Evolutionary conservation across 176 grass and related monocot genomes (phyloP), one percentile per base, ranked within the genome.

Genomic region (Alopecurus myosuroides): DNA sequence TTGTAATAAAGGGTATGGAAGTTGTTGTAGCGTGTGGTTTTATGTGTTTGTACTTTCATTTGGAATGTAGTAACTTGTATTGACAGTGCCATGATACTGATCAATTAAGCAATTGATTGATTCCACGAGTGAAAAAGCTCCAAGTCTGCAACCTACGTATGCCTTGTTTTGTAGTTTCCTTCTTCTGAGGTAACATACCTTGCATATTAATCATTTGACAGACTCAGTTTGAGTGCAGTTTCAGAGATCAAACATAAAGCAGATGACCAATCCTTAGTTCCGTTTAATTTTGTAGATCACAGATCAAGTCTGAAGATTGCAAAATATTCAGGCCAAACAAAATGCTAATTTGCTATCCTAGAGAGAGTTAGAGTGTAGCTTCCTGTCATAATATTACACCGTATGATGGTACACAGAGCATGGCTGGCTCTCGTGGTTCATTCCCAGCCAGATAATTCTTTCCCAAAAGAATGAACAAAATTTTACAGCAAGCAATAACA

Each of bases 381-480:
- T 65, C 50, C 35, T 84, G 45, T 76, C 62, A 55, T 84, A 86
- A 20, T 89, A 70, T 33, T 83, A 88, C 79, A 42, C 42, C 5
- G 9, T 80, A 74, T 75, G 74, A 78, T 65, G 76, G 44, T 83
- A 68, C 75, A 87, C 20, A n/a, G 42, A 57, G 20, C 52, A 76
- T 81, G 53, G 41, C 52, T 14, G 36, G 49, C n/a, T 80, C 61
- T 36, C n/a, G 80, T 72, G 30, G 25, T 80, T 35, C 33, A 60
- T 57, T 17, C 19, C 60, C 62, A 70, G 49, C 74, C 57, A 83
- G 26, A 50, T 9, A 28, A 33, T 51, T 51, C 45, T 51, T 76
- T 40, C 68, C 76, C 48, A 57, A 87, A 89, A 77, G 77, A 91
- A 91, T 81, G 78, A 87, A 80, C 85, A 84, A 58, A 84, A 87